Base-by-base conservation (phyloP, 2,329 filamentous ascomycete genomes). In the Albophoma yamanashiensis region DNA sequence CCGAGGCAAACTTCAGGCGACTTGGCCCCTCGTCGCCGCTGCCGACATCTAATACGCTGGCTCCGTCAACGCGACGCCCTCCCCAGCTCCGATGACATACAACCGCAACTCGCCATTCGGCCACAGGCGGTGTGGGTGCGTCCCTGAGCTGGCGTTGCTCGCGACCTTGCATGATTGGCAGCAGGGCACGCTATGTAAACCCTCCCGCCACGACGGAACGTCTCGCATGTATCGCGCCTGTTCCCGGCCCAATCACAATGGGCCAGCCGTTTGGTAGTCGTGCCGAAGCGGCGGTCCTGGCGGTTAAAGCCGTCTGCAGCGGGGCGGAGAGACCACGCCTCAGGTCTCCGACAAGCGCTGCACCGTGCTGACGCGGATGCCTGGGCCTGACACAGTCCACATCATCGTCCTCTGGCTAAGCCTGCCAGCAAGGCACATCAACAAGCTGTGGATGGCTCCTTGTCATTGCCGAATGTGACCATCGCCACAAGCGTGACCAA, bases 351-450 rank as follows among this genome's bases (percentile, higher is more conserved):
- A 56, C 55, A 56, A 56, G 39, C 55, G 55, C 38, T 56, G 55
- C 25, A n/a, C 55, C 55, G 39, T 57, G 55, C 55, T 57, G 55
- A 56, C 55, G 55, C 47, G 55, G 55, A 56, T 43, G 55, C 27
- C 55, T 34, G 25, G 55, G 38, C 27, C 55, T 38, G 39, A 52
- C 47, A 25, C 45, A 14, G 45, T 31, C 25, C 45, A 50, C 22
- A 52, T 25, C 25, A 20, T 31, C 47, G 15, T 52, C 8, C 22
- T 15, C 47, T 15, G 20, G 47, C 25, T 14, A 6, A 27, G 47
- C 27, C 27, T 22, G 27, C 15, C 45, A n/a, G 6, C 27, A 34
- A 42, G 55, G 15, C 15, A 2, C 55, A 40, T 42, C 55, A 8
- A 11, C 55, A n/a, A 31, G 36, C n/a, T 14, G 7, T 31, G 12